Base-by-base conservation (phyloP, 768 basidiomycete genomes). In the Boletus rufocinnamomeus region DNA sequence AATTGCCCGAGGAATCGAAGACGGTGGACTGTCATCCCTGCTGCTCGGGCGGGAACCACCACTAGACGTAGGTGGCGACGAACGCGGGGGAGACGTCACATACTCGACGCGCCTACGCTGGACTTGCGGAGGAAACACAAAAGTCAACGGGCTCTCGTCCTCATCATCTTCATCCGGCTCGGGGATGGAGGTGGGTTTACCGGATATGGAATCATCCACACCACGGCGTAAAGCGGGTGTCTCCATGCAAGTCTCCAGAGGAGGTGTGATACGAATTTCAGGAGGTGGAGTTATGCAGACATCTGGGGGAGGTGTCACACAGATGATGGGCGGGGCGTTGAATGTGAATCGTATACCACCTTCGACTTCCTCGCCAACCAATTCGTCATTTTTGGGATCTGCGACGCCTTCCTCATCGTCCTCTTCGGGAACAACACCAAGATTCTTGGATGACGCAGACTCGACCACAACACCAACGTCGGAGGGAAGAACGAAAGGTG, bases 331-430 rank as follows among this genome's bases (percentile, higher is more conserved):
- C n/a, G 89, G 86, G 21, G 85, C 82, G 4, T 82, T 84, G 60
- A 91, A 90, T 4, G 80, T 87, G 63, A 91, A 90, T 60, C 80
- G 84, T 67, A 92, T 88, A 6, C 89, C 90, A 32, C 85, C 80
- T 50, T 81, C 83, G 44, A 83, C 82, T 56, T 69, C 72, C 59
- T 87, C 83, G 32, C 85, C 86, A 54, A 84, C 78, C 63, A 84
- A 80, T 44, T 83, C 80, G 16, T 80, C 80, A 27, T 76, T 76
- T 16, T 80, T 76, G 6, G 66, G 64, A 21, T 69, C 76, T 23
- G 66, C 65, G 65, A 50, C 49, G 6, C 46, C 66, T 6, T 62
- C 58, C 5, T 70, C 68, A 41, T 75, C 72, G 3, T 72, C 68
- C 41, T 83, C 83, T 56, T 81, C 79, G 28, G 74, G 67, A 3